phyloP scores from a whole-genome alignment of 805 yeast genomes.

The Nakazawaea holstii region DNA sequence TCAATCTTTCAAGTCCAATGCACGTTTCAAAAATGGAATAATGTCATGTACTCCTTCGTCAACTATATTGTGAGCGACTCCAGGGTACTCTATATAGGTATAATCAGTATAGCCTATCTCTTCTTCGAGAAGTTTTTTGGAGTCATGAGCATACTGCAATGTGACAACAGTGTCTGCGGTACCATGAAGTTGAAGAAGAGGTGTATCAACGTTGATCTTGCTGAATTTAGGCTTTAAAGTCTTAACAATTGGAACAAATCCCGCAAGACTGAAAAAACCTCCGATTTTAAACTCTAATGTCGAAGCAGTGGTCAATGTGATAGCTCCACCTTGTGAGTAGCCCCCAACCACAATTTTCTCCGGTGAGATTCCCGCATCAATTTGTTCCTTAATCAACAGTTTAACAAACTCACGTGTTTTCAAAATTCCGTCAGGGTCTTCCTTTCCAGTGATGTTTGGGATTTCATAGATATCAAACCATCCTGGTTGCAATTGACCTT shows the following conservation, averaged over 20 bases:
- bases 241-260: slow-evolving; percentile 47
- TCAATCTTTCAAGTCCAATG: slow-evolving; percentile 12
- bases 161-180: slow-evolving; percentile 63
- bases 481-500: slow-evolving; percentile 64
- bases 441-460: slow-evolving; percentile 28
- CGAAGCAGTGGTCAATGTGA: slow-evolving; percentile 59
- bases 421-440: slow-evolving; percentile 52
- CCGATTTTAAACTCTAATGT: slow-evolving; percentile 59
- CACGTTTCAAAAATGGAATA: slow-evolving; percentile 35
- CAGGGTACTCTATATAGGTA: slow-evolving; percentile 50
- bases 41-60: slow-evolving; percentile 63
- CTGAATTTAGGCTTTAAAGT: slow-evolving; percentile 20
- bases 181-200: slow-evolving; percentile 89
- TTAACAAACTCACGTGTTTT: slow-evolving; percentile 41
- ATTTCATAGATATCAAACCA: slow-evolving; percentile 80
- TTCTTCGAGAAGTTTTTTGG: slow-evolving; percentile 38
- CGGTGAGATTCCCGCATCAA: slow-evolving; percentile 47
- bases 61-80: slow-evolving; percentile 62
- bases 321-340: slow-evolving; percentile 90
- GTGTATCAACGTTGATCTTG: slow-evolving; percentile 52
- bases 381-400: slow-evolving; percentile 44
- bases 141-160: slow-evolving; percentile 30
- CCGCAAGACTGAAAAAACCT: slow-evolving; percentile 75
- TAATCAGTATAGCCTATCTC: slow-evolving; percentile 41
- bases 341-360: slow-evolving; percentile 87